Conservation (phyloP, 1,139 yeast genomes). For the Blastobotrys malaysiensis region DNA sequence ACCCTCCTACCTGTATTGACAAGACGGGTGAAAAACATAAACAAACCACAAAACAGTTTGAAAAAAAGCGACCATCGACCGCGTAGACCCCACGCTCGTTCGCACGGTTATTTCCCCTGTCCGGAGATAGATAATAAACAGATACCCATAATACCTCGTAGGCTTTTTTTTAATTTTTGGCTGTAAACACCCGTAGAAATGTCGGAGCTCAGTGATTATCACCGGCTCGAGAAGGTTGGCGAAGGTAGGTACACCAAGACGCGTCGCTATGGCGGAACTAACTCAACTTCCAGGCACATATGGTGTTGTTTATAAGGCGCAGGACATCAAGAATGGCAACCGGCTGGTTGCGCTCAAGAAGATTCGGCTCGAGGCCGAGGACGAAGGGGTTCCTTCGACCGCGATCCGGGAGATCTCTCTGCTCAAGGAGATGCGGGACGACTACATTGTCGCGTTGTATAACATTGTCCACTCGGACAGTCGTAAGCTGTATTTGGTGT, state of each 20-base stretch:
- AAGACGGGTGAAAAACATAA: not conserved
- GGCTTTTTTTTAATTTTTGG: no score
- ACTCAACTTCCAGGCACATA: constrained; percentile 55
- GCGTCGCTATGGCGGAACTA: not conserved
- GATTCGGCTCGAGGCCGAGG: constrained; percentile 92
- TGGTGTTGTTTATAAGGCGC: constrained; percentile 96
- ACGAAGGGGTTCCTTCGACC: constrained; percentile 98
- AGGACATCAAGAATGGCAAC: constrained; percentile 83
- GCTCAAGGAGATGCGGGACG: constrained; percentile 86
- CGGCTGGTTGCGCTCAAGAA: constrained; percentile 91
- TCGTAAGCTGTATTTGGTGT: constrained; percentile 86
- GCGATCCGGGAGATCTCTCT: constrained; percentile 95
- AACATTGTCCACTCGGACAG: constrained; percentile 97
- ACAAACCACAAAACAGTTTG: not conserved
- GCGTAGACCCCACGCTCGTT: no score
- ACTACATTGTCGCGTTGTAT: constrained; percentile 82
- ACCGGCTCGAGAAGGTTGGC: constrained; percentile 92
- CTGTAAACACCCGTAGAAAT: not conserved
- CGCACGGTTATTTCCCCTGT: no score
- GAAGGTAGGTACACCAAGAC: constrained; percentile 57
- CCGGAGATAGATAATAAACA: not conserved
- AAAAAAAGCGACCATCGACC: not conserved
- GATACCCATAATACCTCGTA: not conserved
- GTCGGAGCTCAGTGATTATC: constrained; percentile 40
- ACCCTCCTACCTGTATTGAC: not conserved